Percentiles rank a stretch among this genome's conserved stretches.
Conservation (phyloP, 768 basidiomycete species). For the Nidula microcarpa region DNA sequence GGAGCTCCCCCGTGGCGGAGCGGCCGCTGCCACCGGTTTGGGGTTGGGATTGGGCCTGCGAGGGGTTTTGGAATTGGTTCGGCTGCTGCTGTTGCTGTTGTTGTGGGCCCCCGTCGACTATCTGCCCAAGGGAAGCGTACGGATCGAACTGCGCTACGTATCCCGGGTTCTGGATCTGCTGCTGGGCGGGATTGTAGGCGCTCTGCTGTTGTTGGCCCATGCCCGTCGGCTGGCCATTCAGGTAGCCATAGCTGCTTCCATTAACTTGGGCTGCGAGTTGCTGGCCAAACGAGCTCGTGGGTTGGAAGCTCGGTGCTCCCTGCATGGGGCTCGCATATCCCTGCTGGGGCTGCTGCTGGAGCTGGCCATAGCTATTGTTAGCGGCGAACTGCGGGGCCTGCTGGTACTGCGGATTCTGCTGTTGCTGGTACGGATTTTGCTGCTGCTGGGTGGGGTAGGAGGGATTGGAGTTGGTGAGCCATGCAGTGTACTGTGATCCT, state of each 20-base stretch:
- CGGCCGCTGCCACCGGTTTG: slow-evolving; percentile 11
- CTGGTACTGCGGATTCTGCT: slow-evolving; percentile 17
- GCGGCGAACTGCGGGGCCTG: slow-evolving; percentile 2
- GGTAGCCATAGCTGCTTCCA: slow-evolving; percentile 37
- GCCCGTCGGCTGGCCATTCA: slow-evolving; percentile 23
- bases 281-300: slow-evolving; percentile 54
- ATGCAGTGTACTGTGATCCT: slow-evolving; percentile 34
- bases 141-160: slow-evolving; percentile 54
- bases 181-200: slow-evolving; percentile 39
- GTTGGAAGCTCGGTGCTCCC: slow-evolving; percentile 31
- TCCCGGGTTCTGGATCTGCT: slow-evolving; percentile 42
- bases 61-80: slow-evolving; percentile 12
- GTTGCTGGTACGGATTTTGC: slow-evolving; percentile 30
- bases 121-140: slow-evolving; percentile 41
- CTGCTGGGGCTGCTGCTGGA: slow-evolving; percentile 14
- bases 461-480: slow-evolving; percentile 21
- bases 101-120: slow-evolving; percentile 27
- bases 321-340: not conserved
- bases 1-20: slow-evolving; percentile 38
- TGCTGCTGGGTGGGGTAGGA: slow-evolving; percentile 35
- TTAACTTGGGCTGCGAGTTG: slow-evolving; percentile 38
- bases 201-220: slow-evolving; percentile 19
- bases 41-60: slow-evolving; percentile 7
- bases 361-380: slow-evolving; percentile 14
- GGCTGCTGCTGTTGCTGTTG: slow-evolving; percentile 15